Evolutionary conservation across 768 basidiomycete genomes (phyloP).

Genomic region (Mycena maculata): DNA sequence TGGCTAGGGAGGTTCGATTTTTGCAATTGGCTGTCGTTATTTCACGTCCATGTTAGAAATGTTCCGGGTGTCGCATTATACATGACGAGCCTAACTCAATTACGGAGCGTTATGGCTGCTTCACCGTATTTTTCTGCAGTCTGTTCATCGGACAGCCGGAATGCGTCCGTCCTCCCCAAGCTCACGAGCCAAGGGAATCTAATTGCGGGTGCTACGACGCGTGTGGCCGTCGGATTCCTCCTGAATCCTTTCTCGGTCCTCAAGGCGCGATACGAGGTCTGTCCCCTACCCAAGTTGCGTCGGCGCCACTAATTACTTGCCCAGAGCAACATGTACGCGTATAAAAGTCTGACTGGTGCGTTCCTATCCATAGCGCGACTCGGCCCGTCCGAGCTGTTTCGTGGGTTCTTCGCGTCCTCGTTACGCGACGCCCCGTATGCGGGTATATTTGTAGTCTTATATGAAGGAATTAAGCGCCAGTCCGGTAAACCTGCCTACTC

Average conservation of each 20-base stretch:
- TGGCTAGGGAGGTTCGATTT: constrained; percentile 66
- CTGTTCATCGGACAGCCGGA: constrained; percentile 38
- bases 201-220: constrained; percentile 84
- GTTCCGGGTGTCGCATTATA: constrained; percentile 94
- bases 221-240: constrained; percentile 83
- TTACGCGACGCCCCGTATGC: constrained; percentile 96
- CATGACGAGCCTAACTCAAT: constrained; percentile 86
- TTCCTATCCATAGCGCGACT: constrained; percentile 69
- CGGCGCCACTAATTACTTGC: constrained; percentile 12
- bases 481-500: constrained; percentile 56
- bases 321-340: constrained; percentile 84
- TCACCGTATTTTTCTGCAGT: constrained; percentile 73
- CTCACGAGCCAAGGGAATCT: constrained; percentile 86
- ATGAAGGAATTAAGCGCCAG: constrained; percentile 87
- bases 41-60: constrained; percentile 64
- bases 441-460: constrained; percentile 88
- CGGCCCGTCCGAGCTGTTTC: constrained; percentile 85
- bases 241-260: constrained; percentile 92
- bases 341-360: constrained; percentile 70
- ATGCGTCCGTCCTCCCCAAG: constrained; percentile 71
- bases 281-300: constrained; percentile 32
- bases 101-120: constrained; percentile 80
- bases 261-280: constrained; percentile 92
- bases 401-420: constrained; percentile 88
- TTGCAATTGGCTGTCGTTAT: background rate